Base-by-base conservation (phyloP, 1,284 basidiomycete genomes). In the Xerocomus minutiporus region DNA sequence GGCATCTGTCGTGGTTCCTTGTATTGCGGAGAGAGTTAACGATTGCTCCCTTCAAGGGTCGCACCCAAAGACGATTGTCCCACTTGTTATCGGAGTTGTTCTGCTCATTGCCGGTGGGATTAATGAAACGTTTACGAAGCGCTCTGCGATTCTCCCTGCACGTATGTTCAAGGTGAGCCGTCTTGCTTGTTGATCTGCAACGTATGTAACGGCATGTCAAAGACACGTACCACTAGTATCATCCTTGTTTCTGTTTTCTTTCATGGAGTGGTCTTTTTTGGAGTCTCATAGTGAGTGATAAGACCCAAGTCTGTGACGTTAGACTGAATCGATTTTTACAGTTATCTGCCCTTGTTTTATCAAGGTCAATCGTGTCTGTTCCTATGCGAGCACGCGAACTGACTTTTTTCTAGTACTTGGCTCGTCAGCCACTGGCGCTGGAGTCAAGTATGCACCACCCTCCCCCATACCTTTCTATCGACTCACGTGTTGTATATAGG, bases 121-220 rank as follows among this genome's bases (percentile, higher is more conserved):
- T 25, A 86, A 89, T 62, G 92, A 93, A 66, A 55, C 78, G 4
- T 77, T 72, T 53, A 95, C 92, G 0, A 84, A 76, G 45, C 80
- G 89, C 9, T 82, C 83, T 4, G 86, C 92, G 0, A 90, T 97
- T 59, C 75, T 97, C 12, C 88, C 91, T 7, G 84, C 88, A 9
- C 80, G 90, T 12, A 65, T 93, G 29, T 92, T 94, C 75, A 82
- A 79, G 71, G 85, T 49, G 31, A 49, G 40, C 11, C 12, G 4
- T 48, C 2, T 5, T 32, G 23, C 23, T 17, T 7, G 39, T 32
- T 13, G 7, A 41, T 26, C 32, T 17, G 20, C 7, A 9, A 11
- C 11, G 32, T 28, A 20, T 12, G 9, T 31, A 87, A 91, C 61
- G 91, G 93, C 65, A 55, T 77, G 4, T 31, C 41, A 20, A 55